Evolutionary conservation across 371 early-diverging fungal species (phyloP), one percentile per base, ranked within the genome.

Genomic region (Syncephalastrum contaminatum): DNA sequence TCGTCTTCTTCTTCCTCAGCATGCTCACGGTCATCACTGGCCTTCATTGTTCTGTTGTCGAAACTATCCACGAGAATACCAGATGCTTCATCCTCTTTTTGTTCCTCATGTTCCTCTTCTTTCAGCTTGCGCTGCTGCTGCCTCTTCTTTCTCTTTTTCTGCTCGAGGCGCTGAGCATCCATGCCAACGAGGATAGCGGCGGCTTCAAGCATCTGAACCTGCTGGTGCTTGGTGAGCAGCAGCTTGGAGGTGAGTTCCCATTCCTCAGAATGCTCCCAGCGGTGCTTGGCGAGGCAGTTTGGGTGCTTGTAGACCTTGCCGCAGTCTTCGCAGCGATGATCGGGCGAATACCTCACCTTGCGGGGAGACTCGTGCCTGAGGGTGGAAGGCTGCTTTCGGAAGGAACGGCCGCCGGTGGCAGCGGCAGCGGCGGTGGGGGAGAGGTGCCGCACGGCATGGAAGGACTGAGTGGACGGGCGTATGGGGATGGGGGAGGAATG

Each of bases 191-290:
- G 57, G 42, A 88, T 84, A 40, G 86, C 81, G 5, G 90, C 90
- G 16, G 90, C 90, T 55, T 89, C 90, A 58, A 89, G 68, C 69
- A 89, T 63, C 57, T 87, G 88, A 2, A 89, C 88, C 58, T 89
- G 90, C 52, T 88, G 88, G 62, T 89, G 90, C 56, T 87, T 88
- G 30, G 87, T 82, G 27, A 88, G 65, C 27, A 80, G 67, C 43
- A 89, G 65, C 56, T 86, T 85, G 50, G 80, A 76, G 4, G 86
- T 82, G 45, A 80, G 54, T 39, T 78, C 78, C 90, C 90, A 89
- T 54, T 82, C 72, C 46, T 80, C 82, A 16, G 86, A 84, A 52
- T 89, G 90, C 56, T 88, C 86, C 87, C 86, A 85, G 22, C 83
- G 80, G 65, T 89, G 90, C 62, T 85, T 86, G 62, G 74, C 66